Base-by-base conservation (phyloP, 805 yeast species). In the Sungouiella thailandica region DNA sequence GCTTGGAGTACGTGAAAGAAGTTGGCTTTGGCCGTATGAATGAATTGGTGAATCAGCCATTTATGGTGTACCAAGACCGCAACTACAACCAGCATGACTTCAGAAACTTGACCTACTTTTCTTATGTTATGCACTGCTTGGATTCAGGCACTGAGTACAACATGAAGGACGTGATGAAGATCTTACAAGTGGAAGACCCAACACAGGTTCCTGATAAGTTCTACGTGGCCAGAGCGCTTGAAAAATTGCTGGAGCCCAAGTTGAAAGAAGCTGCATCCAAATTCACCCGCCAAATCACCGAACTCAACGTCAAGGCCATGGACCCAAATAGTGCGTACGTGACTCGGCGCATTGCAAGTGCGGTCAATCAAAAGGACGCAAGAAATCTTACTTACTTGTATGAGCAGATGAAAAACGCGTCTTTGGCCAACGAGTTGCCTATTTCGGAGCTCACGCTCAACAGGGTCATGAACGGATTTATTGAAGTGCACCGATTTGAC, bases 401-500 rank as follows among this genome's bases (percentile, higher is more conserved):
- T 34, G 41, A 42, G 2, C 57, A 58, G 14, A 46, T 61, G 37
- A 47, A 44, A 34, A 48, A 47, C 5, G 54, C 58, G 3, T 39
- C 53, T 4, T 41, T 35, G 17, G 36, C 36, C 14, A 59, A 57
- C 31, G 55, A 57, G 1, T 51, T 40, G 10, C 53, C 63, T 5
- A 50, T 77, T 14, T 52, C 56, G 4, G 73, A 70, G 43, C 50
- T 49, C 6, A 65, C 76, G 0, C 51, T 70, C 31, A 53, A 60
- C 30, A 55, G 59, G 22, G 50, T 72, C 35, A 74, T 78, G 80
- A 52, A 62, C 22, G 65, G 66, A 25, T 75, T 58, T 49, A 62
- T 62, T 35, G 58, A 53, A 1, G 47, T 60, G 25, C 62, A 62
- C 25, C 40, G 44, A 17, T 57, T 62, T 12, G 53, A 53, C 11